phyloP scores from a whole-genome alignment of 257 asterid genomes.

The Capsicum pubescens region DNA sequence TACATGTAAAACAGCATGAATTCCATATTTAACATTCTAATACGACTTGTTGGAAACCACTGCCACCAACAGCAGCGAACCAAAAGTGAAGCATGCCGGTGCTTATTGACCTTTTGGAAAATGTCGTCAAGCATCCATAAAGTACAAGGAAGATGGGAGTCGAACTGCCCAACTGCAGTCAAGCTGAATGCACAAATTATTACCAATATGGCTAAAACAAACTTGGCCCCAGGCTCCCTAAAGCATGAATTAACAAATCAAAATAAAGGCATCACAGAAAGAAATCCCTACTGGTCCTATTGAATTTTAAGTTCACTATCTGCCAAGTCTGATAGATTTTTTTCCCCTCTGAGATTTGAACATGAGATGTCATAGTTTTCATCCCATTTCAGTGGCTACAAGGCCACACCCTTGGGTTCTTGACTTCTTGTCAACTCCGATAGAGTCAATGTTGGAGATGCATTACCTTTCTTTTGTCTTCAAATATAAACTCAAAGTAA shows the following conservation, averaged over 20 bases:
- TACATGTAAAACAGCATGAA: slow-evolving; percentile 31
- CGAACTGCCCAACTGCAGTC: slow-evolving; percentile 31
- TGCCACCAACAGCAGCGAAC: slow-evolving; percentile 35
- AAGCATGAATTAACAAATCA: background rate
- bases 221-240: background rate
- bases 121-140: slow-evolving; percentile 39
- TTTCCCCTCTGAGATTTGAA: background rate
- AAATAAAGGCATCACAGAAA: background rate
- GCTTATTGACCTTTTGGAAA: slow-evolving; percentile 9
- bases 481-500: background rate
- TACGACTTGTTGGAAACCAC: slow-evolving; percentile 34
- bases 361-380: background rate
- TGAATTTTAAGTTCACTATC: background rate
- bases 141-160: slow-evolving; percentile 36
- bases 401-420: background rate
- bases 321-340: background rate
- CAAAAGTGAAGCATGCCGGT: slow-evolving; percentile 42
- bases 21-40: slow-evolving; percentile 35
- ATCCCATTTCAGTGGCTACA: background rate
- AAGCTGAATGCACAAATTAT: slow-evolving; percentile 12
- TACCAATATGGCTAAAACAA: background rate
- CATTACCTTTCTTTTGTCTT: background rate
- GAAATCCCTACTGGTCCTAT: background rate
- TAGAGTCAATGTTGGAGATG: background rate
- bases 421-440: background rate